phyloP scores from a whole-genome alignment of 2,329 filamentous ascomycete species.

The Aspergillus aculeatinus region DNA sequence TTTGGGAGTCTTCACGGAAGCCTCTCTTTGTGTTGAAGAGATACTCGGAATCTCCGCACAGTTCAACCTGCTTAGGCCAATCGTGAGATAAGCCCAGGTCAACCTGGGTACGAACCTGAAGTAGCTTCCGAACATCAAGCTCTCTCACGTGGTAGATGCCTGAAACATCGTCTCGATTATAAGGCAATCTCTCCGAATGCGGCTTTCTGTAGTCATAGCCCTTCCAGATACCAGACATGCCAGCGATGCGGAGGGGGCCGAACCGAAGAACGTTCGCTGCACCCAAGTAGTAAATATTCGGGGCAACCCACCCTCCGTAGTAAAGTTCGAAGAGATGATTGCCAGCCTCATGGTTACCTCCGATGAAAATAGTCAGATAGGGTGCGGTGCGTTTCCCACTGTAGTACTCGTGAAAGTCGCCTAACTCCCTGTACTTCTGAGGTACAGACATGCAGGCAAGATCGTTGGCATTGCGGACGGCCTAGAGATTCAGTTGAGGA shows the following conservation, averaged over 20 bases:
- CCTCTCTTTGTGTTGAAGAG: constrained; percentile 73
- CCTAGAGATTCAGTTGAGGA: constrained; percentile 47
- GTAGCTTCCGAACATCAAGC: constrained; percentile 83
- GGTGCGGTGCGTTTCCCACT: constrained; percentile 73
- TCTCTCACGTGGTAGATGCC: constrained; percentile 89
- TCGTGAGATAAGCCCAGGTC: constrained; percentile 93
- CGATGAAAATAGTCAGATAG: constrained; percentile 87
- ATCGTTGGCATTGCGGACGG: constrained; percentile 84
- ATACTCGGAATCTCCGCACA: constrained; percentile 65
- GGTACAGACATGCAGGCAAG: constrained; percentile 88
- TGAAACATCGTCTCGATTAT: constrained; percentile 71
- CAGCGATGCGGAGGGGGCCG: constrained; percentile 82
- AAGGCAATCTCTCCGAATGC: constrained; percentile 84
- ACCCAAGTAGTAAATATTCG: constrained; percentile 95
- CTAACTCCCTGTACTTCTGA: constrained; percentile 79
- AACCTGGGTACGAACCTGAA: constrained; percentile 80
- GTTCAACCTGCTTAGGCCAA: constrained; percentile 85
- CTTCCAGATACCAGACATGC: constrained; percentile 93
- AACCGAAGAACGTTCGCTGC: constrained; percentile 84
- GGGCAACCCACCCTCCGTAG: constrained; percentile 95
- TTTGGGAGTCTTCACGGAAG: constrained; percentile 72
- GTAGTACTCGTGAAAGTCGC: constrained; percentile 95
- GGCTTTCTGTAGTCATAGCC: constrained; percentile 79
- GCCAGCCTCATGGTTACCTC: constrained; percentile 92
- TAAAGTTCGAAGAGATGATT: constrained; percentile 89